Base-by-base conservation (phyloP, 768 basidiomycete genomes). In the Porphyrellus cyaneotinctus region DNA sequence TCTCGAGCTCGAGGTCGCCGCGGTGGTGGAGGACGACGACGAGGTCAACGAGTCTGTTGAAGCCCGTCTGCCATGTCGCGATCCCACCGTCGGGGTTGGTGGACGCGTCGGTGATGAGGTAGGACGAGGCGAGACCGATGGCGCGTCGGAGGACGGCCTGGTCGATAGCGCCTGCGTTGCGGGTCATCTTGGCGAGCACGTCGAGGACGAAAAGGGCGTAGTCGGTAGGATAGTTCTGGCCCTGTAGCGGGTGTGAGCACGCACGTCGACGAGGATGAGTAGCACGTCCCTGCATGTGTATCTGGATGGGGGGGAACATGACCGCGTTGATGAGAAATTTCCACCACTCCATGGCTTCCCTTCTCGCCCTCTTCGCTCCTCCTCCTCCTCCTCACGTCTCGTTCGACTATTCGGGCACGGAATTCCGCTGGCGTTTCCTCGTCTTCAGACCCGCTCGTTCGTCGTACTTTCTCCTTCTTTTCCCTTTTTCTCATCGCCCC, bases 381-480 rank as follows among this genome's bases (percentile, higher is more conserved):
- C 51, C 64, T 2, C 53, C 64, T 6, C 41, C 52, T 5, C 39
- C 38, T 0, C 14, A 38, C 11, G 39, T 63, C 22, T 70, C 75
- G 5, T 28, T 28, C 8, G 74, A 86, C 9, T 97, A 93, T 67
- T 77, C 86, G 32, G 93, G 92, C 18, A 68, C 81, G 42, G 80
- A 97, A 68, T 85, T 75, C 67, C 77, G 72, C 56, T 94, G 87
- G 85, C 84, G 78, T 64, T 74, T 82, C 50, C 71, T 97, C 60
- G 81, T 85, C 33, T 91, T 95, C 72, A 78, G 92, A 38, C 94
- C 93, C 18, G 88, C 85, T 10, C 61, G 85, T 74, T n/a, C 58
- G 84, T 74, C 31, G 14, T 17, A 26, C 24, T 28, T 13, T 49
- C 7, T 0, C 5, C 14, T 18, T 2, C 2, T 12, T 42, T 14